Percentiles rank a stretch among this genome's conserved stretches.
Evolutionary conservation across 257 asterid species (phyloP).

Genomic region (Gentiana macrophylla): DNA sequence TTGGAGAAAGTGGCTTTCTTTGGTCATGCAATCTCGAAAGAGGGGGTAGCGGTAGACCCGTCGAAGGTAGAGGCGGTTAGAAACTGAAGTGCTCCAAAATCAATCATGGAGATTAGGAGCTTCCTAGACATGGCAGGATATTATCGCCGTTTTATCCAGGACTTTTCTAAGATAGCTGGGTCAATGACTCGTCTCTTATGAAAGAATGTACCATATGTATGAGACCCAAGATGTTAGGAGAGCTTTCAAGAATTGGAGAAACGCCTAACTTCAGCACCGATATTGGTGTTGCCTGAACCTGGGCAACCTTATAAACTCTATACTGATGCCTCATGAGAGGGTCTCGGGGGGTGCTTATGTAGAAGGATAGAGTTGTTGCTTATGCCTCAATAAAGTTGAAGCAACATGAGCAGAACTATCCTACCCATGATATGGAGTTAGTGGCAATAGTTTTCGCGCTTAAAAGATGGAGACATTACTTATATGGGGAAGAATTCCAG

Average conservation of each 20-base stretch:
- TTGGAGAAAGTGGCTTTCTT: neutral
- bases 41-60: neutral
- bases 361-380: neutral
- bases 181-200: neutral
- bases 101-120: neutral
- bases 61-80: neutral
- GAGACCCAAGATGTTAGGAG: neutral
- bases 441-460: neutral
- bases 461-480: neutral
- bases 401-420: neutral
- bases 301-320: neutral
- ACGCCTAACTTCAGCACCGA: neutral
- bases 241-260: conserved; percentile 2
- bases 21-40: neutral
- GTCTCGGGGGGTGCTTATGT: neutral
- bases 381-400: conserved; percentile 1
- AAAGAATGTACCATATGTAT: neutral
- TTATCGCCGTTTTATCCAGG: neutral
- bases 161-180: neutral
- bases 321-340: neutral
- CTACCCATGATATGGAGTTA: conserved; percentile 3
- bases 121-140: neutral
- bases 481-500: neutral
- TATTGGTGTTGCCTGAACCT: neutral
- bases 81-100: neutral